These are phyloP conservation scores for Wickerhamia fluorescens DNA, from an alignment of 805 yeast genomes.

Conservation along the genomic window DNA sequence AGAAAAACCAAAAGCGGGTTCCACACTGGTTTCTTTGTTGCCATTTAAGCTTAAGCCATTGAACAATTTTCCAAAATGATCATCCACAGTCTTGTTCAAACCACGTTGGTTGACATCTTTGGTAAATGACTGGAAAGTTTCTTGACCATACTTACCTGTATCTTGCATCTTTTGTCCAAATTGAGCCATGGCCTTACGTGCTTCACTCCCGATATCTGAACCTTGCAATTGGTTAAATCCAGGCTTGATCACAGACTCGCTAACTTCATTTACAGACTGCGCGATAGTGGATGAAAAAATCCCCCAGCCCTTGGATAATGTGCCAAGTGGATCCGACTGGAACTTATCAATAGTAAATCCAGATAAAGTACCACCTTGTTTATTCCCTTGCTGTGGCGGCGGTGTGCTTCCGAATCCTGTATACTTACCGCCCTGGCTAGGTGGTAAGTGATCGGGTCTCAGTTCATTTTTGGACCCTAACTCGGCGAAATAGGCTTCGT, in stretches of 20 bases:
- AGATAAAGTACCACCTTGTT: conserved; percentile 40
- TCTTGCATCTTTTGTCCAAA: conserved; percentile 93
- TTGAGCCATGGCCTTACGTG: conserved; percentile 90
- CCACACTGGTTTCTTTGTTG: conserved; percentile 32
- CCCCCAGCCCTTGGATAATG: conserved; percentile 91
- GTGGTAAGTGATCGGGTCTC: conserved; percentile 76
- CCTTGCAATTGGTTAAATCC: conserved; percentile 70
- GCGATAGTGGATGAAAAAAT: conserved; percentile 79
- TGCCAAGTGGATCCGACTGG: conserved; percentile 84
- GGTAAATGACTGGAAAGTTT: conserved; percentile 56
- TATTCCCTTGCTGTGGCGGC: conserved; percentile 26
- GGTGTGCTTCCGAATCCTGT: conserved; percentile 88
- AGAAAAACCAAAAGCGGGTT: conserved; percentile 61
- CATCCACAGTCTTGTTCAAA: conserved; percentile 24
- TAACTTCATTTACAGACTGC: conserved; percentile 78
- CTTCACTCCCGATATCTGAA: conserved; percentile 73
- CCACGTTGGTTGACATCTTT: conserved; percentile 34
- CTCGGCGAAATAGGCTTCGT: conserved; percentile 76
- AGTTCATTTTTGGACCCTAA: conserved; percentile 66
- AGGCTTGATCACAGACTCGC: conserved; percentile 88
- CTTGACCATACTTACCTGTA: conserved; percentile 70
- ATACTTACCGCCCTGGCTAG: conserved; percentile 90
- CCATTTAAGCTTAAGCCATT: conserved; percentile 40
- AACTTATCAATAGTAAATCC: conserved; percentile 60
- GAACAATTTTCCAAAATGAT: conserved; percentile 47